A percentile compares a stretch with the other conserved stretches of the same genome.
phyloP scores from a whole-genome alignment of 164 flowering plant genomes.

The Echeveria elegans region DNA sequence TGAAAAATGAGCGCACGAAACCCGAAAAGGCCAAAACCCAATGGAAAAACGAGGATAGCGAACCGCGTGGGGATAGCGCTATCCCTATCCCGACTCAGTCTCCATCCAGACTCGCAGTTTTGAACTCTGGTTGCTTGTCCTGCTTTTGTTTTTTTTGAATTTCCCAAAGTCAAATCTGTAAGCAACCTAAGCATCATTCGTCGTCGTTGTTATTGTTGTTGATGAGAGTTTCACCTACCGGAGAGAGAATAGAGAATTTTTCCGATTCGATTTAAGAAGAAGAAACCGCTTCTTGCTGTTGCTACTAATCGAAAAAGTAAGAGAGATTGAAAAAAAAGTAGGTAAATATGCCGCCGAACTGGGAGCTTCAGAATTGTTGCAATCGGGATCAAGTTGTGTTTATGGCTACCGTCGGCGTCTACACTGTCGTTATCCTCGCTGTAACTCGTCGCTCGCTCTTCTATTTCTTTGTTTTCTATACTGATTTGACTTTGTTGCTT shows the following conservation, averaged over 20 bases:
- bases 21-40: not conserved
- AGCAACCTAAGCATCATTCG: no score
- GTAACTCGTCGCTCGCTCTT: no score
- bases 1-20: no score
- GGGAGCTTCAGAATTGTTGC: conserved; percentile 74
- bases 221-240: not conserved
- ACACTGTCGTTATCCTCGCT: conserved; percentile 60
- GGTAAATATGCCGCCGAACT: conserved; percentile 32
- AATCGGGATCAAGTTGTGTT: conserved; percentile 53
- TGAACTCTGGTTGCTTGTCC: not conserved
- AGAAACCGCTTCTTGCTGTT: not conserved
- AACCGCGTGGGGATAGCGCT: not conserved
- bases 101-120: no score
- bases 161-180: not conserved
- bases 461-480: not conserved
- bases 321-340: not conserved
- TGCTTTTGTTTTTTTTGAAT: not conserved
- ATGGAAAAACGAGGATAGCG: not conserved
- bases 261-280: not conserved
- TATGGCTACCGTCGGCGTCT: conserved; percentile 42
- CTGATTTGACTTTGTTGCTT: not conserved
- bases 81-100: conserved; percentile 1
- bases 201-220: no score
- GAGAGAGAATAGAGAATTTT: not conserved
- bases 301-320: not conserved